Evolutionary conservation across 192 early-diverging fungal genomes (phyloP).

Genomic region (Umbelopsis vinacea): DNA sequence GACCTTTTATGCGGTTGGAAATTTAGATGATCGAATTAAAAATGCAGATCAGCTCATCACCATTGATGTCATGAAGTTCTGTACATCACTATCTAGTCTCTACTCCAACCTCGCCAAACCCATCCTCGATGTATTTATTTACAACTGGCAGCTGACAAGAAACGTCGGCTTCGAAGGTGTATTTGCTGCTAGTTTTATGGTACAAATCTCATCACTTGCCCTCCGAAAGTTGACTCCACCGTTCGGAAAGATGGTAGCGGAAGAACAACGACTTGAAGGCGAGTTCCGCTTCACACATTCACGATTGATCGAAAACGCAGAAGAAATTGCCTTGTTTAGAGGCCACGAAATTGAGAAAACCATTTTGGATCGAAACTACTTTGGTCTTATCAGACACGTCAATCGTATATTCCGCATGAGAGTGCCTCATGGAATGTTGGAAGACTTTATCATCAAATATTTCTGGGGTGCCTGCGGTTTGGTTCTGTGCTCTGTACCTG

Average conservation of each 20-base stretch:
- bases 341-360: slow-evolving; percentile 85
- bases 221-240: slow-evolving; percentile 89
- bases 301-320: slow-evolving; percentile 93
- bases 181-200: slow-evolving; percentile 79
- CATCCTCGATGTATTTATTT: slow-evolving; percentile 90
- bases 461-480: slow-evolving; percentile 95
- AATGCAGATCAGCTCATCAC: slow-evolving; percentile 91
- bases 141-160: slow-evolving; percentile 84
- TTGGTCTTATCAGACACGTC: slow-evolving; percentile 83
- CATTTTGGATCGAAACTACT: slow-evolving; percentile 80
- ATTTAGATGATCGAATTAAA: slow-evolving; percentile 91
- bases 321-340: slow-evolving; percentile 92
- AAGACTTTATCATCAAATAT: slow-evolving; percentile 99
- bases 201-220: slow-evolving; percentile 77
- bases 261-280: slow-evolving; percentile 91
- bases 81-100: slow-evolving; percentile 80
- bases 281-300: slow-evolving; percentile 96
- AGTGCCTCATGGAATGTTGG: slow-evolving; percentile 92
- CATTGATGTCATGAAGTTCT: slow-evolving; percentile 92
- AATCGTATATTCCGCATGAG: slow-evolving; percentile 84
- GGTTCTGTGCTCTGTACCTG: slow-evolving; percentile 84
- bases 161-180: slow-evolving; percentile 87
- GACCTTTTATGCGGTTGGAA: slow-evolving; percentile 93
- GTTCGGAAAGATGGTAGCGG: slow-evolving; percentile 94
- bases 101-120: slow-evolving; percentile 98